Base-by-base conservation (phyloP, 805 yeast genomes). In the Starmerella vitae region DNA sequence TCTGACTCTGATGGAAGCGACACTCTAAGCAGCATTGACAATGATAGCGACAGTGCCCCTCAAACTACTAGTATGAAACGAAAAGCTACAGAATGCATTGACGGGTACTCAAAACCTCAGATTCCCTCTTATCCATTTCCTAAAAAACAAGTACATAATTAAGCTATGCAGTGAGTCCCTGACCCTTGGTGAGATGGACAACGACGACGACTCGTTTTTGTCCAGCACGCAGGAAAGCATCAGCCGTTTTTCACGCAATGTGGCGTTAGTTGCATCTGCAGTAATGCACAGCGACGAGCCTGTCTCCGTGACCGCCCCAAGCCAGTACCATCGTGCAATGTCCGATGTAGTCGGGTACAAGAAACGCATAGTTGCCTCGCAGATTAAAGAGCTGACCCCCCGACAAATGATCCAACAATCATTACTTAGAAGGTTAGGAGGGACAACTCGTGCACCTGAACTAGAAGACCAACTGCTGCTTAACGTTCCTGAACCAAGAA, bases 391-490 rank as follows among this genome's bases (percentile, higher is more conserved):
- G 18, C 27, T 25, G 20, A 40, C 47, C 14, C 47, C 47, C 6
- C 39, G 39, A 12, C 47, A 44, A 36, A 37, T 39, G 5, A 31
- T 44, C 20, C 34, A 34, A 26, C 40, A 41, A 27, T 12, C 19
- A 5, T 28, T 42, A 21, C 30, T 40, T 24, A 25, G 34, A n/a
- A 26, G 38, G 50, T 58, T 17, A 4, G 68, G 64, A 44, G 34
- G 34, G 5, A 43, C 45, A n/a, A 59, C 66, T 15, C 65, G 66
- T 9, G 69, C 63, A 38, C 65, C 68, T 45, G 71, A 72, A 21
- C 58, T 72, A 39, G 64, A 71, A 22, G 81, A 75, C 47, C 81
- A 76, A 26, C 50, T 78, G 45, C 60, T 80, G 25, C 53, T 59
- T 6, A 73, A 75, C 36, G 57, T 76, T 14, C 81, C 82, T 1